A percentile compares a stretch with the other conserved stretches of the same genome.
phyloP scores from a whole-genome alignment of 106 monocot genomes.

The Phalaenopsis aphrodite region DNA sequence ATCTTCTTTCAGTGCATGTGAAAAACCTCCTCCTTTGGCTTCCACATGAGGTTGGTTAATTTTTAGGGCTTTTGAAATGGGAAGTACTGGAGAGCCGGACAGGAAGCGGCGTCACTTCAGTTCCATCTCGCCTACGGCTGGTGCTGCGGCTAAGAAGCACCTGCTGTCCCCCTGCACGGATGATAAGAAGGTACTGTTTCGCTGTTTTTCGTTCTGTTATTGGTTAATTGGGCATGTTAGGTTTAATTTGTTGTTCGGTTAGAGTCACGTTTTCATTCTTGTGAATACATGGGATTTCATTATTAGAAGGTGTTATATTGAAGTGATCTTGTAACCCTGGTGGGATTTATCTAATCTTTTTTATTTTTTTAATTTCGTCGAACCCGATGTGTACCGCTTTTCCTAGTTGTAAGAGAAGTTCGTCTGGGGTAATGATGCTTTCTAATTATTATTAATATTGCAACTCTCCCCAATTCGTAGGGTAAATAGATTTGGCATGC shows the following conservation, averaged over 20 bases:
- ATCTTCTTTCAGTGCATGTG: not conserved
- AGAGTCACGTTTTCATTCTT: not conserved
- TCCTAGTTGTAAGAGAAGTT: not conserved
- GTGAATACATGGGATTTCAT: not conserved
- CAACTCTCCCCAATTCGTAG: not conserved
- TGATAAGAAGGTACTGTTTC: conserved; percentile 63
- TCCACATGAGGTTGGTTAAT: not conserved
- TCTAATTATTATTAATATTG: not conserved
- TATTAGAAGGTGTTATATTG: not conserved
- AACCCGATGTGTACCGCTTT: not conserved
- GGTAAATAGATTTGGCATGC: not conserved
- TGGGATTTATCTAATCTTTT: not conserved
- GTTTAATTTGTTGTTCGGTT: not conserved
- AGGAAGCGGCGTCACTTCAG: conserved; percentile 46
- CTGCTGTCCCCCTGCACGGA: conserved; percentile 29
- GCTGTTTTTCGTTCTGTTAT: not conserved
- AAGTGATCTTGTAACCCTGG: not conserved
- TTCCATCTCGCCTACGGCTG: conserved; percentile 33
- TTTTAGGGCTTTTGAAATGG: conserved; percentile 21
- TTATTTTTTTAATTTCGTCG: not conserved
- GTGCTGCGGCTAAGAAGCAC: conserved; percentile 42
- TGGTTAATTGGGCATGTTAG: not conserved
- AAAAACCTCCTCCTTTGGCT: not conserved
- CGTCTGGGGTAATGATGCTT: not conserved
- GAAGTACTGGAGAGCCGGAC: conserved; percentile 47